Evolutionary conservation across 208 protist species (phyloP).

Genomic region (Trypanosoma grayi): DNA sequence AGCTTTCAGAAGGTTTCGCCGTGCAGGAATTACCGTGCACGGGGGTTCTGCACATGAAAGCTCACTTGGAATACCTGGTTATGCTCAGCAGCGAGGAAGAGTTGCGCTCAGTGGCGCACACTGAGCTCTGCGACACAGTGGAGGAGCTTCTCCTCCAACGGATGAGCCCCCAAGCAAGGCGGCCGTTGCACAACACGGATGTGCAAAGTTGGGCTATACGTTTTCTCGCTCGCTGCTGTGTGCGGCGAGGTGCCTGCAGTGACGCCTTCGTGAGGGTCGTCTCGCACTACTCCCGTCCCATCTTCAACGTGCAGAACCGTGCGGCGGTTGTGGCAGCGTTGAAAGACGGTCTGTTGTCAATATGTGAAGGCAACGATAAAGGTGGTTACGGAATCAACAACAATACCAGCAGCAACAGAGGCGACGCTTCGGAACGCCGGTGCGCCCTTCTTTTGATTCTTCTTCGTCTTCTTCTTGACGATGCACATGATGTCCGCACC

Average conservation of each 20-base stretch:
- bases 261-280: conserved; percentile 31
- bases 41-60: conserved; percentile 4
- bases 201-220: conserved; percentile 45
- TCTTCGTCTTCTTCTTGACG: conserved; percentile 72
- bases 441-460: conserved; percentile 47
- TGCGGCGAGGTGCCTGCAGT: conserved; percentile 11
- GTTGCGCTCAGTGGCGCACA: neutral
- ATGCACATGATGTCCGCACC: conserved; percentile 61
- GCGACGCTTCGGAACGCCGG: neutral
- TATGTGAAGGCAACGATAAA: neutral
- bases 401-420: no score
- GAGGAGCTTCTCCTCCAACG: conserved; percentile 12
- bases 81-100: neutral
- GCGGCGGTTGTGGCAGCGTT: conserved; percentile 53
- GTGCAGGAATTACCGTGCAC: conserved; percentile 3
- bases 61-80: conserved; percentile 18
- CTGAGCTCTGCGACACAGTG: neutral
- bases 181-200: conserved; percentile 33
- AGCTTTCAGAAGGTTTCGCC: neutral
- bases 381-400: no score
- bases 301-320: conserved; percentile 52
- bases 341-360: conserved; percentile 9
- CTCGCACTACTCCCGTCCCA: conserved; percentile 44
- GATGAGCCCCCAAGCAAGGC: conserved; percentile 5
- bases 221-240: conserved; percentile 26